Evolutionary conservation across 1,139 yeast species (phyloP).

Genomic region (Suhomyces ambrosiae): DNA sequence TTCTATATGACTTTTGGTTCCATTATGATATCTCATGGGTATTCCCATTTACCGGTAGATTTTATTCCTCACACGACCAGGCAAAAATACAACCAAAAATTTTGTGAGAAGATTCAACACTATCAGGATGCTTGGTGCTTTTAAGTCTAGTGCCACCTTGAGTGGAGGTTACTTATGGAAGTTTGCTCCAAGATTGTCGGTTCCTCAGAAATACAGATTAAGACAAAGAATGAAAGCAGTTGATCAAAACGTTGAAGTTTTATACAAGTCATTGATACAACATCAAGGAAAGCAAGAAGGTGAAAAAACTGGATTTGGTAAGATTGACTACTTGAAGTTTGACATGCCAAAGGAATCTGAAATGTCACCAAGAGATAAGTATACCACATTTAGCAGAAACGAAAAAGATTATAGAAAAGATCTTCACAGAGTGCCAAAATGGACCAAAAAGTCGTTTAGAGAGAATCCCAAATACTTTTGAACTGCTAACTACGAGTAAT

Average conservation of each 20-base stretch:
- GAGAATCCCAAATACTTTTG: slow-evolving; percentile 77
- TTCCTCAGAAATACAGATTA: slow-evolving; percentile 78
- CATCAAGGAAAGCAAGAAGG: slow-evolving; percentile 26
- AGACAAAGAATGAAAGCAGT: slow-evolving; percentile 80
- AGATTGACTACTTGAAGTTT: slow-evolving; percentile 54
- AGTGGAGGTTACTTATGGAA: slow-evolving; percentile 90
- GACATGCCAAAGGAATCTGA: slow-evolving; percentile 77
- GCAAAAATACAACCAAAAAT: slow-evolving; percentile 3
- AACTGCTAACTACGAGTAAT: slow-evolving; percentile 1
- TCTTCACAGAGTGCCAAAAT: slow-evolving; percentile 81
- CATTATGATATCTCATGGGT: too few species aligned
- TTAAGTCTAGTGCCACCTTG: slow-evolving; percentile 61
- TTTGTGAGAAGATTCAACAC: slow-evolving; percentile 1
- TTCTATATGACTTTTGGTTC: too few species aligned
- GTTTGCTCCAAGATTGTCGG: slow-evolving; percentile 68
- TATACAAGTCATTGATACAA: slow-evolving; percentile 59
- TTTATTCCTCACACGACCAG: slow-evolving; percentile 1
- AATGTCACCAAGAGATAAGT: slow-evolving; percentile 81
- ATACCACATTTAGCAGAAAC: slow-evolving; percentile 79
- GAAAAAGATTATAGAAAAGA: slow-evolving; percentile 83
- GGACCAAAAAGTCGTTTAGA: slow-evolving; percentile 86
- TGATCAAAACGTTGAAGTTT: slow-evolving; percentile 72
- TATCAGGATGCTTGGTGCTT: slow-evolving; percentile 74
- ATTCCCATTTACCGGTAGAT: too few species aligned
- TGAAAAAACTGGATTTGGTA: slow-evolving; percentile 50